Base-by-base conservation (phyloP, 345 rosid species). In the Sonneratia alba region DNA sequence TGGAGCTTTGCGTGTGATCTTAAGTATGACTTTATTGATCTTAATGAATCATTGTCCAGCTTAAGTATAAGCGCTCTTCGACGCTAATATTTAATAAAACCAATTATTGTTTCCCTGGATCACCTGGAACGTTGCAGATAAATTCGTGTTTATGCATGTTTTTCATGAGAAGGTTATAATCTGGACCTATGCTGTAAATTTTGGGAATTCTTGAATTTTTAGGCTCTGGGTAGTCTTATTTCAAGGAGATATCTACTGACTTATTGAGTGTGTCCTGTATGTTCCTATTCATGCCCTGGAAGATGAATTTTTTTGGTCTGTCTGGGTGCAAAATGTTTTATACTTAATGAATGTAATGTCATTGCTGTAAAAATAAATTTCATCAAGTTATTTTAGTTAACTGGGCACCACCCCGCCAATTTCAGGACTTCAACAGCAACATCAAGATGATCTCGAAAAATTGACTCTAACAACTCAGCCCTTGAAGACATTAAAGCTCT, bases 401-500 rank as follows among this genome's bases (percentile, higher is more conserved):
- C 45, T 15, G 61, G 53, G 27, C 19, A 14, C 27, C 14, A 6
- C 24, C 1, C 36, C 57, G 42, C 34, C 38, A 18, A 0, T 6
- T 56, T 45, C 76, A 95, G 97, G 81, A 78, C 72, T 80, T 69
- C 85, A 72, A 34, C 81, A 83, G 70, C 87, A 80, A 79, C 93
- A 90, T 77, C 87, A 65, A 73, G 83, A 81, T 57, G 99, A 90
- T 66, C 73, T 92, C 48, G 90, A 89, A 70, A 89, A 85, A 76
- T 73, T 92, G 73, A 87, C 92, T 8, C 64, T 92, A 75, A 81
- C 83, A 0, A 71, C 88, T 6, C 98, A 89, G 78, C 97, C 99
- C 13, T 77, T 88, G 63, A 88, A 77, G 78, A 96, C 97, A 14
- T 74, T 88, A 68, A 92, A 83, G 85, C 79, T 86, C 68, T 96